Base-by-base conservation (phyloP, 305 asterid species). In the Fraxinus nigra region DNA sequence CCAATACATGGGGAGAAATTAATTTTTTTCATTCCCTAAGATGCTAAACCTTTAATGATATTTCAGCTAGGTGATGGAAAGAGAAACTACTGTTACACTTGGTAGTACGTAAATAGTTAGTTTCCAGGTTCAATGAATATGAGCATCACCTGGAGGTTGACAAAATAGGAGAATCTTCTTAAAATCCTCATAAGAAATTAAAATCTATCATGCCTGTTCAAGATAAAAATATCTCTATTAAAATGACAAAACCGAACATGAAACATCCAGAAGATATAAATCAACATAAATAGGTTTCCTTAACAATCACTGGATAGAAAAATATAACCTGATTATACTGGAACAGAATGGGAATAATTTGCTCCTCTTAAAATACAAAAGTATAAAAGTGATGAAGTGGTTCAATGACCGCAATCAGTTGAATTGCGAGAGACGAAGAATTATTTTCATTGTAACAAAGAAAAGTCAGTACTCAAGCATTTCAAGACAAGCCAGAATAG, bases 151-250 rank as follows among this genome's bases (percentile, higher is more conserved):
- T 63, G 72, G 1, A 63, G 72, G 72, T 63, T 24, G n/a, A 63
- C n/a, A 63, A 63, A 24, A 24, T 8, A 63, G 72, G 72, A 24
- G 72, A 63, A 63, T 63, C 33, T 63, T 63, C 34, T 77, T 43
- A 46, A 77, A 77, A 77, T 5, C 20, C 56, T 74, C 78, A 48
- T 28, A 43, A 77, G 70, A 77, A 77, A 40, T 65, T 24, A 77
- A 32, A 43, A 26, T 43, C 22, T 43, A 26, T 77, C 28, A 43
- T 13, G 80, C 43, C 22, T 40, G 61, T 77, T 77, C 37, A 22
- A 54, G 43, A 77, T 77, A 77, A 77, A 30, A 77, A 8, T 24
- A 61, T 63, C 67, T 22, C 16, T 63, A 63, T 63, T 26, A 63
- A 63, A 63, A 63, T 22, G 16, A 26, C n/a, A 63, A 24, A 24